phyloP scores from a whole-genome alignment of 202 grass and related monocot species.

The Panicum virgatum region DNA sequence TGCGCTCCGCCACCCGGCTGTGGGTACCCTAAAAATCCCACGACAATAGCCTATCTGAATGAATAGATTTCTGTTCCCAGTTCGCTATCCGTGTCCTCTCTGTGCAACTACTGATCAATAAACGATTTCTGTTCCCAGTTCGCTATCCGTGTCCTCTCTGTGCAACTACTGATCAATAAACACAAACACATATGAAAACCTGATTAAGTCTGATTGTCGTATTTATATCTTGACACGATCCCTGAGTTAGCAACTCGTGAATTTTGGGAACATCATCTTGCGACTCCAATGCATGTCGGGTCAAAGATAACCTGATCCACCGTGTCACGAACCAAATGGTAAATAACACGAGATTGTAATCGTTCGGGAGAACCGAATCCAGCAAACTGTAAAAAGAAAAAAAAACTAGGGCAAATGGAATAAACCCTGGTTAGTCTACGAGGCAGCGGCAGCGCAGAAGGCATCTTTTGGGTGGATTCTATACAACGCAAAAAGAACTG shows the following conservation, averaged over 20 bases:
- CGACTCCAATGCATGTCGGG: neutral
- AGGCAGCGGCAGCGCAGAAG: neutral
- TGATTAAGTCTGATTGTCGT: neutral
- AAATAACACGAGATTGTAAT: neutral
- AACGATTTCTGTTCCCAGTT: too few species aligned
- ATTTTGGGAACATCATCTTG: neutral
- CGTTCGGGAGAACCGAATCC: constrained; percentile 4
- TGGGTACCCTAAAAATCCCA: too few species aligned
- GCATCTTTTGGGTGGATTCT: constrained; percentile 42
- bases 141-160: neutral
- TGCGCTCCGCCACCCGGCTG: too few species aligned
- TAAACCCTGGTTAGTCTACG: constrained; percentile 34
- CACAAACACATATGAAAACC: neutral
- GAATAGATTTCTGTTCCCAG: neutral
- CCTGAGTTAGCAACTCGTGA: neutral
- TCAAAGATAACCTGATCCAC: neutral
- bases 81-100: neutral
- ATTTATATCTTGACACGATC: neutral
- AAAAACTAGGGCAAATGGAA: neutral
- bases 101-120: neutral
- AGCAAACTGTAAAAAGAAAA: neutral
- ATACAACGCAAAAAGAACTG: constrained; percentile 48
- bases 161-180: neutral
- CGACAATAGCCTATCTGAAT: neutral
- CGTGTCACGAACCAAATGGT: neutral